These are phyloP conservation scores for Flaveria trinervia DNA, from an alignment of 129 eudicot genomes.

Conservation along the genomic window DNA sequence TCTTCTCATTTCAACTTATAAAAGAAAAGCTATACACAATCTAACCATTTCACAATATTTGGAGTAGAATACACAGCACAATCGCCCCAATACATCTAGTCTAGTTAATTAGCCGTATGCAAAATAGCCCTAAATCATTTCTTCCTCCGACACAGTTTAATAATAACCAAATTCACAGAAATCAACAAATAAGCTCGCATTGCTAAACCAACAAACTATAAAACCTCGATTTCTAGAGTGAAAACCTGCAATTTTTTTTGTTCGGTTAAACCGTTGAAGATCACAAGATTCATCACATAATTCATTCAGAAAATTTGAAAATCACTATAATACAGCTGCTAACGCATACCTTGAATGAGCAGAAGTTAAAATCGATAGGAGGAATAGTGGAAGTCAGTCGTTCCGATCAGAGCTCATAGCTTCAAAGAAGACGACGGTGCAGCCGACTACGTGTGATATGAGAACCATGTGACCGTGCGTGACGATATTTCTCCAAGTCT, in stretches of 20 bases:
- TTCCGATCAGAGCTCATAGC: slow-evolving; percentile 4
- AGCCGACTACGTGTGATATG: slow-evolving; percentile 8
- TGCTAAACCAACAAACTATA: neutral
- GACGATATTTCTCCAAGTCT: no score
- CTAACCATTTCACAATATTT: neutral
- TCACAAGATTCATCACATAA: neutral
- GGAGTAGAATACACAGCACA: neutral
- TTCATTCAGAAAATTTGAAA: neutral
- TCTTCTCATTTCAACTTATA: neutral
- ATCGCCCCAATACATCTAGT: neutral
- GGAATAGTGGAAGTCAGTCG: neutral
- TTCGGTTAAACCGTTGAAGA: no score
- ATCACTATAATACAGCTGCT: neutral
- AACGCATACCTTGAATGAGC: slow-evolving; percentile 24
- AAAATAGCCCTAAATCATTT: neutral
- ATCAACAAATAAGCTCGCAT: neutral
- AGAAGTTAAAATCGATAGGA: neutral
- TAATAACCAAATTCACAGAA: neutral
- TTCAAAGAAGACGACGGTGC: neutral
- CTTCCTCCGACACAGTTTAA: neutral
- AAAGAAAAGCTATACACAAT: neutral
- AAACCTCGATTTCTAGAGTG: neutral
- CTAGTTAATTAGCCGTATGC: neutral
- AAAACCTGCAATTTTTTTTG: no score
- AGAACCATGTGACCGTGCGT: no score